These are phyloP conservation scores for Lasiosphaeria miniovina DNA, from an alignment of 495 filamentous ascomycete species.

Conservation along the genomic window DNA sequence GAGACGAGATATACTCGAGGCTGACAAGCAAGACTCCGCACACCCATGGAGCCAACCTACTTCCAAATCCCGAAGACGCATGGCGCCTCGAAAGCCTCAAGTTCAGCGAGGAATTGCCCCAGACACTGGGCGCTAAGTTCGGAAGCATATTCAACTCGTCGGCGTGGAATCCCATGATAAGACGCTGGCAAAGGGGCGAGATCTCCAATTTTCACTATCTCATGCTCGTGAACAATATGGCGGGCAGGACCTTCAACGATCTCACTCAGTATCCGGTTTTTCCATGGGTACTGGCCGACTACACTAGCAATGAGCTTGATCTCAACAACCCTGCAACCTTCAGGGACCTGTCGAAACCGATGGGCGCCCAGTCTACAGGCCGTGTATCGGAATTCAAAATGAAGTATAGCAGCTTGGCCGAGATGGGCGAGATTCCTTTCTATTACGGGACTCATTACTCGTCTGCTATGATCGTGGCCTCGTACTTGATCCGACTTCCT, in stretches of 20 bases:
- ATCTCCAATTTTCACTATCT: conserved; percentile 98
- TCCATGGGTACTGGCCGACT: conserved; percentile 94
- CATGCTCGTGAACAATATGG: conserved; percentile 97
- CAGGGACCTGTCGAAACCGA: conserved; percentile 89
- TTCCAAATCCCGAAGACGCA: conserved; percentile 62
- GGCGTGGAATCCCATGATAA: conserved; percentile 75
- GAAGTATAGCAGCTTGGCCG: conserved; percentile 80
- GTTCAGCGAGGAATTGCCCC: conserved; percentile 75
- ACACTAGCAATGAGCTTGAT: conserved; percentile 93
- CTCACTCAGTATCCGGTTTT: conserved; percentile 98
- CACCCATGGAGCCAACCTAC: conserved; percentile 49
- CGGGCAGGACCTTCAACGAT: conserved; percentile 95
- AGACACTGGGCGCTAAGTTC: conserved; percentile 84
- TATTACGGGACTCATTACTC: conserved; percentile 99
- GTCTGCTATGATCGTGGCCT: conserved; percentile 97
- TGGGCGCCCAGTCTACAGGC: conserved; percentile 83
- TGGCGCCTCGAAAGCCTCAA: conserved; percentile 86
- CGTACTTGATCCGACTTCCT: conserved; percentile 90
- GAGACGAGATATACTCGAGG: conserved; percentile 75
- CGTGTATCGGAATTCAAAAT: conserved; percentile 76
- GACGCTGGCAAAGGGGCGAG: conserved; percentile 88
- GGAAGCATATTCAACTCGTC: conserved; percentile 88
- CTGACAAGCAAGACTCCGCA: conserved; percentile 77
- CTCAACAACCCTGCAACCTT: conserved; percentile 79
- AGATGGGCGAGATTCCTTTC: conserved; percentile 88